Conservation (phyloP, 331 rosid species). For the Spiraea crenata region DNA sequence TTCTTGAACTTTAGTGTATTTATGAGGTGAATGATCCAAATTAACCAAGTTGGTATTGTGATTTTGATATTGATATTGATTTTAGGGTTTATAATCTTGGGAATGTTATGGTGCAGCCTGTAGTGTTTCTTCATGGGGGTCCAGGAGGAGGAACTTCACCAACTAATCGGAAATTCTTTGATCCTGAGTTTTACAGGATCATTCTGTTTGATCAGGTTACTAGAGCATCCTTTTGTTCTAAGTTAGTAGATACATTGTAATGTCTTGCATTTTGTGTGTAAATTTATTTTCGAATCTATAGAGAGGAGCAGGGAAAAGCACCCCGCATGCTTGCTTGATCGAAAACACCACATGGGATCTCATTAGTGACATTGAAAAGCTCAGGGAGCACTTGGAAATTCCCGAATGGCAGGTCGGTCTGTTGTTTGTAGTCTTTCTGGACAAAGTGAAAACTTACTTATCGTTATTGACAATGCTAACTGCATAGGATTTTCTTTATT, state of each 20-base stretch:
- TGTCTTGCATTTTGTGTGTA: constrained; percentile 8
- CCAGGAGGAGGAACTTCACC: constrained; percentile 98
- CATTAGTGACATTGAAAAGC: constrained; percentile 80
- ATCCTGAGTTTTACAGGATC: constrained; percentile 78
- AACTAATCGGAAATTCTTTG: constrained; percentile 69
- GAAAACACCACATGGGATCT: constrained; percentile 95
- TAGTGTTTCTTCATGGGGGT: constrained; percentile 90
- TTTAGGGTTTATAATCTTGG: constrained; percentile 15
- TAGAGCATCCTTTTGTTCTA: constrained; percentile 20
- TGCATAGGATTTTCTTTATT: constrained; percentile 19
- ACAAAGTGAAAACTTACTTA: neutral
- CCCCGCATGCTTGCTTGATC: constrained; percentile 94
- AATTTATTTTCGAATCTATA: constrained; percentile 31
- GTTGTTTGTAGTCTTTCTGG: constrained; percentile 20
- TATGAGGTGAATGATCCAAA: too few relatives aligned
- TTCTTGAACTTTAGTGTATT: too few relatives aligned
- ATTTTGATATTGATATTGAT: constrained; percentile 1
- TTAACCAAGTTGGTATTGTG: neutral
- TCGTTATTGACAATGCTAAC: neutral
- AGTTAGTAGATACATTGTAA: constrained; percentile 1
- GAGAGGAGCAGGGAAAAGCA: constrained; percentile 94
- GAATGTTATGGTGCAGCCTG: constrained; percentile 61
- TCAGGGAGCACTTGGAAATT: constrained; percentile 80
- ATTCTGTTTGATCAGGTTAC: constrained; percentile 87
- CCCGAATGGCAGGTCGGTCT: constrained; percentile 89